Base-by-base conservation (phyloP, 768 basidiomycete genomes). In the Calvatia gigantea region DNA sequence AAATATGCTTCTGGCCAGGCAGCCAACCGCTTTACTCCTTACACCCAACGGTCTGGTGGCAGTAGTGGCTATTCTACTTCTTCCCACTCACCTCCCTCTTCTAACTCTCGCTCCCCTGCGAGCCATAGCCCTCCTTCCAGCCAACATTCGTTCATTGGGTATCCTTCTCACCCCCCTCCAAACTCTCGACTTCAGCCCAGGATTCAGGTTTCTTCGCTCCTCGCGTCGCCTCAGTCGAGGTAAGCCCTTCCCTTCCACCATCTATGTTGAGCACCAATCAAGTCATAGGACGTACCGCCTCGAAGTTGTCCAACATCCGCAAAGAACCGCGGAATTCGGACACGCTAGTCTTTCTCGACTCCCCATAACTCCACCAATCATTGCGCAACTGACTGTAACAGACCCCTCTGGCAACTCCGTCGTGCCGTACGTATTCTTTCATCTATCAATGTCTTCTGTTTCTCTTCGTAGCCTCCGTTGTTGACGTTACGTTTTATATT, bases 221-320 rank as follows among this genome's bases (percentile, higher is more conserved):
- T 86, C 33, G 70, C 80, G 19, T 79, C 82, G 52, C 69, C 77
- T 52, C 80, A 77, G 58, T 76, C 72, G 52, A 80, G 82, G 85
- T 83, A 68, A 61, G 70, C 62, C 56, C 58, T 46, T 50, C 48
- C 56, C 48, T 27, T 44, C 25, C 37, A 39, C 33, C 23, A 45
- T 28, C 25, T 17, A n/a, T 27, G 15, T 12, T 17, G 21, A 19
- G 21, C 23, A 45, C 42, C 60, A 28, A 33, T 54, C 39, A 45
- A 37, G 31, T 29, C 28, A 39, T 62, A 85, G 85, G 70, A 74
- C 82, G 0, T 96, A 94, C 67, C 82, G 87, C 45, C 84, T 97
- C 15, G 85, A 90, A 65, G 83, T 95, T 57, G 80, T 94, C 25
- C 94, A 97, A 63, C 87, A 94, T 57, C 94, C 94, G 8, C 78